Evolutionary conservation across 805 yeast genomes (phyloP), one percentile per base, ranked within the genome.

Genomic region (Barnettozyma californica): DNA sequence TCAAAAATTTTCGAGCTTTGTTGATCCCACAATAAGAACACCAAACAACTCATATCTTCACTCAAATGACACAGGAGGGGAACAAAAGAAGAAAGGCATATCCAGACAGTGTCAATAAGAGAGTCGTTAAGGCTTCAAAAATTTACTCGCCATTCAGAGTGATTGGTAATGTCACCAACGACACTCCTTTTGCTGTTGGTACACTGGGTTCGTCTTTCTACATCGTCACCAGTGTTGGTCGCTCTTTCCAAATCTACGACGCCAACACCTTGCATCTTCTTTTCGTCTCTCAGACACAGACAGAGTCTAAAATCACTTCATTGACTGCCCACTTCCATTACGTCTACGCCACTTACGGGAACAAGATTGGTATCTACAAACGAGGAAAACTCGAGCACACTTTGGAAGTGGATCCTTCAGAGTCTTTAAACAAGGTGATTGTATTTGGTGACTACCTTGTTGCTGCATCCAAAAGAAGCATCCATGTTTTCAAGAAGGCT

Each of bases 121-220:
- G 50, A 43, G 34, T 44, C 16, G 40, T 18, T 2, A 55, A 50
- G 25, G 49, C 72, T 2, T 83, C 89, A 1, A 80, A 73, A 62
- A 78, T 90, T 29, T 90, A 87, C 65, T 78, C 95, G 19, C 97
- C 97, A 0, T 90, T 87, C 64, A 73, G 97, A 68, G 86, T 73
- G n/a, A 71, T 94, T 23, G 99, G 99, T 5, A 82, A 88, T 61
- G 95, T 95, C n/a, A 77, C 96, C 26, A 88, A 88, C 62, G 83
- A 79, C 34, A 73, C 76, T 2, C 98, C 98, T 3, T 88, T 91
- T 63, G 87, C 96, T 7, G 73, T 89, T 19, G 95, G 98, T 25
- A 81, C 92, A 2, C 74, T 92, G 50, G 99, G 99, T 45, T 76
- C 87, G 14, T 81, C 95, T 1, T 91, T 86, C 59, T 86, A 91